Base-by-base conservation (phyloP, 805 yeast genomes). In the Yueomyces sp. region DNA sequence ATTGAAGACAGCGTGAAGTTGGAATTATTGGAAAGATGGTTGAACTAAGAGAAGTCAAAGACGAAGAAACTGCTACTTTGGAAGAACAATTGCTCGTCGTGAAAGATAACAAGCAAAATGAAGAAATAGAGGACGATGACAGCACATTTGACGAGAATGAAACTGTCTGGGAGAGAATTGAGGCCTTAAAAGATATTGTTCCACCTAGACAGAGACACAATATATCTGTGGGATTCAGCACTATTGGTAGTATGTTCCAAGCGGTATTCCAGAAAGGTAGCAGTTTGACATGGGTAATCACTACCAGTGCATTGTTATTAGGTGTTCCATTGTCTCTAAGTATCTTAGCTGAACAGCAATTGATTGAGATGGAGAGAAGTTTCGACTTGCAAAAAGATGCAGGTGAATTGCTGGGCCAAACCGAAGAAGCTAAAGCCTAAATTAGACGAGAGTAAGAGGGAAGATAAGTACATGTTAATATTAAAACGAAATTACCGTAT, bases 281-380 rank as follows among this genome's bases (percentile, higher is more conserved):
- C 48, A 73, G 74, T 53, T 68, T 83, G 37, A 72, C 88, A 52
- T 92, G 97, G 97, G 74, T 82, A 48, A 51, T 85, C 45, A 79
- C 96, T 9, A 80, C 97, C 9, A 76, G 92, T 38, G 79, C 85
- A 38, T 68, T 92, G 55, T 74, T 92, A 49, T 70, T 92, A 55
- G 96, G 96, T 62, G 94, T 87, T 40, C 99, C 99, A 50, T 73
- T 85, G 54, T 80, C 95, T 6, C 71, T 92, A 55, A 81, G 95
- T 43, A 84, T 92, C 54, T 72, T 92, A 56, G 79, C 87, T 47
- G 96, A 90, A 69, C 94, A 87, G 62, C 96, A 90, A 70, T 75
- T 88, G 63, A 78, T 81, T 60, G 96, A 88, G 69, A 75, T 85
- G 81, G 96, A 88, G 71, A 86, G 84, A 70, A 92, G 87, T 61